A percentile compares a stretch with the other conserved stretches of the same genome.
These are phyloP conservation scores for Fomitopsis pinicola DNA, from an alignment of 1,284 basidiomycete species.

Conservation along the genomic window DNA sequence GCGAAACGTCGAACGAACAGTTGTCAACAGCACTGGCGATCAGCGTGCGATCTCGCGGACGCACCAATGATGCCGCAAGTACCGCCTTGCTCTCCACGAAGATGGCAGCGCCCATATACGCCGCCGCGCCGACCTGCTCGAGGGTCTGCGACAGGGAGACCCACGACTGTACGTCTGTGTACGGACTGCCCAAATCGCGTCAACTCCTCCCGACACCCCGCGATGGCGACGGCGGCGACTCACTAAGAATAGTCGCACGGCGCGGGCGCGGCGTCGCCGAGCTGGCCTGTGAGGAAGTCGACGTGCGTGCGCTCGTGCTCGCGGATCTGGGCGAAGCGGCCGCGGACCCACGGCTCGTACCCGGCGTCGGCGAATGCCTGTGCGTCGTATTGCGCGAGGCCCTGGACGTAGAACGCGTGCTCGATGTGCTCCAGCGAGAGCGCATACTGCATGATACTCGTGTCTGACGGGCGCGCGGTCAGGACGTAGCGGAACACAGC, in stretches of 20 bases:
- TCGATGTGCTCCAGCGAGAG: conserved; percentile 59
- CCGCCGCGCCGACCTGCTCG: conserved; percentile 47
- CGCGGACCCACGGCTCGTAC: conserved; percentile 36
- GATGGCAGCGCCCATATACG: conserved; percentile 46
- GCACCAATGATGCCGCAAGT: conserved; percentile 9
- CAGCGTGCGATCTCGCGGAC: not conserved
- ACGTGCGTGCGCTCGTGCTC: conserved; percentile 48
- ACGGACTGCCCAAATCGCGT: conserved; percentile 32
- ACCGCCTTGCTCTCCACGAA: conserved; percentile 16
- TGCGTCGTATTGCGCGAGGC: conserved; percentile 35
- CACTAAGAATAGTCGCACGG: conserved; percentile 56
- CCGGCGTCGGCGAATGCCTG: conserved; percentile 41
- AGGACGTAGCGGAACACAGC: no score
- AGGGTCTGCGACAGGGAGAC: conserved; percentile 45
- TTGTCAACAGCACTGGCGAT: no score
- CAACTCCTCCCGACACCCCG: not conserved
- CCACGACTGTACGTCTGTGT: conserved; percentile 41
- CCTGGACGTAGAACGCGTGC: conserved; percentile 33
- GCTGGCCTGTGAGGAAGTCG: conserved; percentile 28
- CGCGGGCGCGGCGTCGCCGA: conserved; percentile 45
- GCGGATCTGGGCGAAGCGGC: conserved; percentile 42
- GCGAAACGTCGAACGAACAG: not conserved
- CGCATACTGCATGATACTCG: conserved; percentile 45
- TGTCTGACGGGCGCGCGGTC: conserved; percentile 18
- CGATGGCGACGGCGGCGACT: conserved; percentile 14